Base-by-base conservation (phyloP, 257 asterid species). In the Solanum ossicruentum region DNA sequence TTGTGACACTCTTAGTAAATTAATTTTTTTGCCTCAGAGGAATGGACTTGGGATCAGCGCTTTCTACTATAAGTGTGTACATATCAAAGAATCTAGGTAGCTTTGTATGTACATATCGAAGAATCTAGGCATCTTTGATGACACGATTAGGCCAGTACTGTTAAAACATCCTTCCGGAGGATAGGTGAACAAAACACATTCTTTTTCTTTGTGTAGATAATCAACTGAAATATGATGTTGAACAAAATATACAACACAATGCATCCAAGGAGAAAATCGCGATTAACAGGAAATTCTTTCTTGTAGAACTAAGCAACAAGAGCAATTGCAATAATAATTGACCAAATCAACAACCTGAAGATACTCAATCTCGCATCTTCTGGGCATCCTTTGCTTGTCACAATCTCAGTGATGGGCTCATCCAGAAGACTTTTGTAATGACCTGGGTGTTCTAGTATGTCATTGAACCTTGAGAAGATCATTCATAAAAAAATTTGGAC, bases 291-390 rank as follows among this genome's bases (percentile, higher is more conserved):
- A 83, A 95, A 94, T 85, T 97, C 94, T 94, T 95, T 95, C 85
- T 93, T 90, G 92, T 97, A 97, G 86, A 97, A 95, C 94, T 97
- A 98, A 9, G 99, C 99, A 75, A 97, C 91, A 57, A 97, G 92
- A 4, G 99, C 99, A 75, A 95, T 90, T 16, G 87, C 82, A 67
- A 97, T 92, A 84, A 94, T 92, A 83, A 92, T 55, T 57, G 88
- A 81, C 66, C 99, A 99, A 18, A 97, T 84, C 89, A 95, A 69
- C 90, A 97, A 89, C 72, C 97, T 90, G 39, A 92, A 28, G 90
- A 95, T 97, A 84, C 98, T 97, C 95, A 93, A 69, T 92, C 95
- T 95, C 87, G 90, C 93, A 89, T 97, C 94, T 85, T 97, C 99
- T 2, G 91, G 89, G 85, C 89, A 97, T 2, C 99, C 99, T 86